These are phyloP conservation scores for Hibiscus tridactylites DNA, from an alignment of 345 rosid genomes.

Conservation along the genomic window DNA sequence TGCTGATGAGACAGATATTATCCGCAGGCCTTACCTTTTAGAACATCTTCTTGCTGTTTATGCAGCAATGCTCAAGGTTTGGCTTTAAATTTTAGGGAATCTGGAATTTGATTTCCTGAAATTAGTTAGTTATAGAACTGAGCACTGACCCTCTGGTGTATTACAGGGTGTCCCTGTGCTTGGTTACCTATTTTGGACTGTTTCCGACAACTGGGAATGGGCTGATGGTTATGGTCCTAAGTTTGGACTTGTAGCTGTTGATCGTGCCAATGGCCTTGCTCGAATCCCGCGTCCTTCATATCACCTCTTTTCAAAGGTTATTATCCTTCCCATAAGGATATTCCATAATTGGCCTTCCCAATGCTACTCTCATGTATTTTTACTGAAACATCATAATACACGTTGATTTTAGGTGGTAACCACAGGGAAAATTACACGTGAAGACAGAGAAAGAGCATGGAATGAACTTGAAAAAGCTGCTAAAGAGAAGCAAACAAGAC, in stretches of 20 bases:
- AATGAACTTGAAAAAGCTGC: constrained; percentile 63
- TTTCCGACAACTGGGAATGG: constrained; percentile 99
- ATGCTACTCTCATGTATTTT: background rate
- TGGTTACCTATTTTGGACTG: constrained; percentile 93
- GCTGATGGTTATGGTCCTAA: constrained; percentile 99
- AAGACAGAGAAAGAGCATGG: constrained; percentile 69
- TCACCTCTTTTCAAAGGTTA: constrained; percentile 76
- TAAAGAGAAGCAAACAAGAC: constrained; percentile 45
- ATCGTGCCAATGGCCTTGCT: constrained; percentile 63
- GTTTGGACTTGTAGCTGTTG: constrained; percentile 88
- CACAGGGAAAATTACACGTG: constrained; percentile 52
- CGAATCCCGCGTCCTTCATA: constrained; percentile 76
- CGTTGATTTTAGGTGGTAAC: constrained; percentile 48
- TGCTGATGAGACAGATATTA: constrained; percentile 78
- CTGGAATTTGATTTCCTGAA: constrained; percentile 7
- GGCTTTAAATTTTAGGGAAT: constrained; percentile 17
- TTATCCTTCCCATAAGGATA: background rate
- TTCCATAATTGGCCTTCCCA: constrained; percentile 7
- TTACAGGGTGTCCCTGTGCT: constrained; percentile 77
- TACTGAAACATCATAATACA: background rate
- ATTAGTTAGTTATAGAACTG: background rate
- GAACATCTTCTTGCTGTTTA: constrained; percentile 86
- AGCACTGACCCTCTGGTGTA: constrained; percentile 3
- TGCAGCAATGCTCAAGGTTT: constrained; percentile 76
- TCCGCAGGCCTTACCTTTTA: constrained; percentile 74